Base-by-base conservation (phyloP, 495 filamentous ascomycete species). In the Penicillium atrosanguineum region DNA sequence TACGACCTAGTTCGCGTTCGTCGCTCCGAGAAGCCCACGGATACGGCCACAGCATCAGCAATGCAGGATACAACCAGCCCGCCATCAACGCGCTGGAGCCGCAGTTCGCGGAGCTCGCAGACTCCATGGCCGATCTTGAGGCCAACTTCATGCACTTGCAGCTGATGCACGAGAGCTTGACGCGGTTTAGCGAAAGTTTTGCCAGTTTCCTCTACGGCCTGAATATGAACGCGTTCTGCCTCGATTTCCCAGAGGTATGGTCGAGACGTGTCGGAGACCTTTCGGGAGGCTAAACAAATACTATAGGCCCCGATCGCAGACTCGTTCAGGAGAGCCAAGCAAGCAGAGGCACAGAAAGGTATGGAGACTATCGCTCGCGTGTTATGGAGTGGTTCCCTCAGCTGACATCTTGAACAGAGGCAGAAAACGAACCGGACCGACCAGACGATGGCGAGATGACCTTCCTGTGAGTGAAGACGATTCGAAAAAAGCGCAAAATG, bases 211-310 rank as follows among this genome's bases (percentile, higher is more conserved):
- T 98, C 48, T 97, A 97, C 56, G 94, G 94, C 4, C 65, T 98
- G 69, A 97, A 97, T 60, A 95, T 98, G 90, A 97, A 97, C 70
- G 94, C 95, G 5, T 98, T 97, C 65, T 98, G 94, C 68, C 92
- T 97, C 36, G 94, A 97, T 72, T 97, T 97, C 67, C 89, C 91
- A 0, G 95, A 98, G 83, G 91, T 92, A 75, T 49, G 61, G 23
- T 23, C 21, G 12, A 31, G 7, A 34, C 31, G 18, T 23, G 19
- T 38, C 31, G 18, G 34, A 23, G 23, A 25, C 26, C 34, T 19
- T 47, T 64, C 29, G 40, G 44, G 15, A 50, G 41, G 12, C 48
- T 50, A 1, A 50, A 16, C 2, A 12, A 20, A 6, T 19, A 20
- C 38, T 7, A 31, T 52, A 87, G 84, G 82, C 83, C 26, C 85